Conservation (phyloP, 169 alveolate genomes). For the Eimeria maxima region DNA sequence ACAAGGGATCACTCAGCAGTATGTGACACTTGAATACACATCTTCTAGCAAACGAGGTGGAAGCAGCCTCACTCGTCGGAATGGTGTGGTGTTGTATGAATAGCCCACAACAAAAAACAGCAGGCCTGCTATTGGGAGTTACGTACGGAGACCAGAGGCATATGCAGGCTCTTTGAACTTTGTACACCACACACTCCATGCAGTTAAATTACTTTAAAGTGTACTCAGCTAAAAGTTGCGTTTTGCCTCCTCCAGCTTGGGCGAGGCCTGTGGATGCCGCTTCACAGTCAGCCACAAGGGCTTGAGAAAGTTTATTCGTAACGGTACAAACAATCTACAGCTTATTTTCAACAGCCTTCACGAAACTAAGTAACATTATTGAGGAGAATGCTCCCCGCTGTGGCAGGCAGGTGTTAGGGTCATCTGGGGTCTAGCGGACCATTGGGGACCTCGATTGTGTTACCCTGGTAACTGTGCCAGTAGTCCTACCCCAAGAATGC, state of each 20-base stretch:
- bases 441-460: slow-evolving; percentile 69
- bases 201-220: neutral
- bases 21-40: neutral
- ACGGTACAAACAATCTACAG: neutral
- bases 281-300: neutral
- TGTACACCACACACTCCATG: neutral
- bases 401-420: neutral
- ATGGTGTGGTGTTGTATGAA: neutral
- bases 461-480: slow-evolving; percentile 28
- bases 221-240: neutral
- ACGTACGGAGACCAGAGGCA: neutral
- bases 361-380: neutral
- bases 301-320: neutral
- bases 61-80: neutral
- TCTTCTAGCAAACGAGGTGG: neutral
- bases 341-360: neutral
- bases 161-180: neutral
- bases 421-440: slow-evolving; percentile 32
- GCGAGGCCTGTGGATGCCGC: neutral
- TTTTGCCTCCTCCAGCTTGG: neutral
- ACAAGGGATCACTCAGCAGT: neutral
- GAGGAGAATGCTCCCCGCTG: neutral
- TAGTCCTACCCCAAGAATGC: neutral
- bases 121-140: neutral
- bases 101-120: neutral